Evolutionary conservation across 768 basidiomycete species (phyloP), one percentile per base, ranked within the genome.

Genomic region (Infundibulicybe gibba): DNA sequence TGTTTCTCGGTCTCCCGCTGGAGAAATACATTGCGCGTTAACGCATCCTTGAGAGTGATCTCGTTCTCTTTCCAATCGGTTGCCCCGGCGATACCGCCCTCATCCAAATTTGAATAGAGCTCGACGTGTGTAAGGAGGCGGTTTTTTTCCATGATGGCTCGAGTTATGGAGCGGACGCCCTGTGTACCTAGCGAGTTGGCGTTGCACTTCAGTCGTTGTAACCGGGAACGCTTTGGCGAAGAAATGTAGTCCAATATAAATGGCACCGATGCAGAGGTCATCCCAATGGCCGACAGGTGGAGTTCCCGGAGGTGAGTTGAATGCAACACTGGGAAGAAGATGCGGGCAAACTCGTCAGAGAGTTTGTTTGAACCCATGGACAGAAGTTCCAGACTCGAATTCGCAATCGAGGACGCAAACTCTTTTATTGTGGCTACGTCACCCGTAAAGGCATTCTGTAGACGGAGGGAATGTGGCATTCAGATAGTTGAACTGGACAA

Each of bases 361-460:
- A 84, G 69, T n/a, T 49, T 52, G 54, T 80, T 79, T 40, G 70
- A 71, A 14, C 77, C 74, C 19, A 87, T 58, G 40, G 76, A 72
- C 31, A 87, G 64, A 1, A 68, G 61, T 50, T 71, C 68, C 35
- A 87, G 61, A 21, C 53, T 67, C 0, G 85, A 87, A 2, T 67
- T 59, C 54, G 83, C 86, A 41, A 87, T 40, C 9, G 82, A 76
- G 1, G 57, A 55, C 6, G 73, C 60, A 49, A 87, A 79, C 1
- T 63, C 49, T 8, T 54, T 39, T 15, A 72, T 62, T 3, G 69
- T 61, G 8, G 54, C 54, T 1, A 67, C 44, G 49, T 76, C 74
- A 69, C 57, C 50, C 32, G 38, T 48, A 47, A 57, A 54, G 12
- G 44, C 44, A 58, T 63, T 57, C 62, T 62, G 46, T 51, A 16